phyloP scores from a whole-genome alignment of 805 yeast genomes.

The Candida namnaoensis region DNA sequence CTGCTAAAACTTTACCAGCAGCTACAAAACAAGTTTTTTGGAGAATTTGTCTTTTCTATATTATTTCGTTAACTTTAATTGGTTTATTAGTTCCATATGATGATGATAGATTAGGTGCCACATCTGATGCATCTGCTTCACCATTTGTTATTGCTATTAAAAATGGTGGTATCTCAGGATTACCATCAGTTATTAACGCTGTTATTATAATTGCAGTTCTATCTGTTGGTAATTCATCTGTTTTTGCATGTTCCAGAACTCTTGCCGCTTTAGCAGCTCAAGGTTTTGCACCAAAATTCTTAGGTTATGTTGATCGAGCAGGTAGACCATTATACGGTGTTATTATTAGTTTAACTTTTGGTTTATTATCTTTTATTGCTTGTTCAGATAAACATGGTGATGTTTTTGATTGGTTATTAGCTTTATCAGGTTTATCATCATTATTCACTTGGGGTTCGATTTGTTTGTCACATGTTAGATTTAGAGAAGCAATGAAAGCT shows the following conservation, averaged over 20 bases:
- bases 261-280: conserved; percentile 61
- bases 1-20: conserved; percentile 49
- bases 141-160: conserved; percentile 71
- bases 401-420: conserved; percentile 57
- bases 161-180: conserved; percentile 50
- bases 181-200: conserved; percentile 68
- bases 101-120: conserved; percentile 41
- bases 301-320: conserved; percentile 44
- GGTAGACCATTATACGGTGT: conserved; percentile 58
- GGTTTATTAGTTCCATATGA: conserved; percentile 56
- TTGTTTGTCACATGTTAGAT: conserved; percentile 46
- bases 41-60: conserved; percentile 52
- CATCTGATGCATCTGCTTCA: conserved; percentile 50
- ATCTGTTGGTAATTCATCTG: conserved; percentile 72
- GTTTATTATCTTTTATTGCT: conserved; percentile 59
- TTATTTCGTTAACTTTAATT: conserved; percentile 42
- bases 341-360: conserved; percentile 39
- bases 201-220: conserved; percentile 65
- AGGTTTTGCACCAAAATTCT: conserved; percentile 52
- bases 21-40: conserved; percentile 61
- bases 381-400: conserved; percentile 49
- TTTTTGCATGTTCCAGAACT: conserved; percentile 67
- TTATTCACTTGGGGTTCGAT: conserved; percentile 57
- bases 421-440: conserved; percentile 54
- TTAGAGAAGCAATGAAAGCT: conserved; percentile 46